Percentiles rank a stretch among this genome's conserved stretches.
Evolutionary conservation across 1,139 yeast genomes (phyloP).

Genomic region (Yamadazyma friedrichii): DNA sequence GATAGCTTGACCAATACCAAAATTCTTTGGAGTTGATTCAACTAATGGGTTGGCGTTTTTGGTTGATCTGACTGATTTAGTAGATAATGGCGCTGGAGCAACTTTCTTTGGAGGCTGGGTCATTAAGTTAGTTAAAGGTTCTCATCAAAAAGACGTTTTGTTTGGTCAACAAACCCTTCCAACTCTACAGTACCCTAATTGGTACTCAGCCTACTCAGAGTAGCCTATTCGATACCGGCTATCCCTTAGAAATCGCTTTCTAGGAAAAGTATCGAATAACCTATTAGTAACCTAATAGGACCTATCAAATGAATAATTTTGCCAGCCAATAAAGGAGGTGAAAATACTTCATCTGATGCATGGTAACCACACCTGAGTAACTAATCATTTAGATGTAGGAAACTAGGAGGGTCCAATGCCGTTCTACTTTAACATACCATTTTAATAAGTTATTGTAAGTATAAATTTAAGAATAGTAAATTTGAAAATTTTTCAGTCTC

Average conservation of each 20-base stretch:
- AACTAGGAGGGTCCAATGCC: constrained; percentile 9
- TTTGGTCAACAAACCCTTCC: constrained; percentile 13
- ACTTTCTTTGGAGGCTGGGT: constrained; percentile 58
- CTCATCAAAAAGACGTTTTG: constrained; percentile 2
- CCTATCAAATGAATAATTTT: not conserved
- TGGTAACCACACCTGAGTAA: constrained; percentile 6
- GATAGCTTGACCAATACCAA: constrained; percentile 42
- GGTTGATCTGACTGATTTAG: constrained; percentile 29
- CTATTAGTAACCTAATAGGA: too few species aligned
- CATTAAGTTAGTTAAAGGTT: constrained; percentile 57
- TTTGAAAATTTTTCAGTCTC: constrained; percentile 1
- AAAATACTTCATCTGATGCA: not conserved
- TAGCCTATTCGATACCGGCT: constrained; percentile 9
- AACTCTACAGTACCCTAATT: constrained; percentile 19
- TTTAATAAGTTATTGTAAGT: not conserved
- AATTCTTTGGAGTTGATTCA: constrained; percentile 41
- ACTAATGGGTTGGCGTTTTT: constrained; percentile 34
- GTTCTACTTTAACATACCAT: constrained; percentile 6
- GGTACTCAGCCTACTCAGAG: constrained; percentile 22
- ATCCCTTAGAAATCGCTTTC: too few species aligned
- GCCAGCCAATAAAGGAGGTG: too few species aligned
- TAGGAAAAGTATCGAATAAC: too few species aligned
- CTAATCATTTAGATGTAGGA: constrained; percentile 2
- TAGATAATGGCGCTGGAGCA: constrained; percentile 51
- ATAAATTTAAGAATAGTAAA: not conserved